Base-by-base conservation (phyloP, 495 filamentous ascomycete species). In the Platismatia glauca region DNA sequence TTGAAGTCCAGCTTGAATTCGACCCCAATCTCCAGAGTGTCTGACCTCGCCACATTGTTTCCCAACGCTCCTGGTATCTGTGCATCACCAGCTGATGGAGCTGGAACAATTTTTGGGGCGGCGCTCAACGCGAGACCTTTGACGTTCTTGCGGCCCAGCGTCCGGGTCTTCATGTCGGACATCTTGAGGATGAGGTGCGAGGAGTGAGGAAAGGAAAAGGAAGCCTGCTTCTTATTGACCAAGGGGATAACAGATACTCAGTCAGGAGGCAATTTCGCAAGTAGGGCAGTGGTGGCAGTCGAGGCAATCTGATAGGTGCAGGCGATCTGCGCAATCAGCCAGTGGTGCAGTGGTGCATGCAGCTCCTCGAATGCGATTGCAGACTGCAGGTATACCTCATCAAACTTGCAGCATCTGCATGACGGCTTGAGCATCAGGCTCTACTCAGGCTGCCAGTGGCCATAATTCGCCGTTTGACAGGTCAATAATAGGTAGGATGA, bases 141-240 rank as follows among this genome's bases (percentile, higher is more conserved):
- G 73, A 92, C 84, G 72, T 97, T 98, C 82, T 97, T 96, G 77
- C 93, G 87, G 84, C 95, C 96, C 82, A 98, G 83, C 57, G 95
- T 91, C 77, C 89, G 87, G 70, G 87, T 84, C 70, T 92, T 87
- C 72, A 97, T 95, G 74, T 95, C 92, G 66, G 88, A 80, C 91
- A 95, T 96, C 0, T 50, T 57, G 29, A 41, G 7, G 20, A 18
- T 55, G 27, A 35, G 16, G 13, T 39, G 33, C 11, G 55, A 20
- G 13, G 27, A 38, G 27, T 16, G 18, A 9, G 8, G 41, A 38
- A 11, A 48, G 15, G 29, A 52, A 24, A 3, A 16, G 9, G 29
- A 8, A 33, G 27, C 50, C 13, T 31, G 29, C 27, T 53, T 33
- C 27, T 53, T 53, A 33, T 53, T 18, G 16, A 24, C 2, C 13